Evolutionary conservation across 1,284 basidiomycete species (phyloP).

Genomic region (Tremellales sp.): DNA sequence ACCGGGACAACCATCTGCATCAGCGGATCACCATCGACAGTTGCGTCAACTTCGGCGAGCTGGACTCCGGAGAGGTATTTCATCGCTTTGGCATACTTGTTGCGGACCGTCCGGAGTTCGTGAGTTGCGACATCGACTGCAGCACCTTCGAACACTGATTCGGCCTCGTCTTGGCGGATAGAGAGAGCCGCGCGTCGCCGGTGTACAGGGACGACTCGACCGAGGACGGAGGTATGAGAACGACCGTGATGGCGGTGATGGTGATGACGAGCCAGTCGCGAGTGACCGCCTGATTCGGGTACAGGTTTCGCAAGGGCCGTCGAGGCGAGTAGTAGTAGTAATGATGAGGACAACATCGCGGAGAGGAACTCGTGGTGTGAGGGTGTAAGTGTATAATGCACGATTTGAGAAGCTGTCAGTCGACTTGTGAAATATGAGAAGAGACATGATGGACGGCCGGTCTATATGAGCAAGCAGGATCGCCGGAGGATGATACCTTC

Average conservation of each 20-base stretch:
- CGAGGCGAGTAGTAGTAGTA: background rate
- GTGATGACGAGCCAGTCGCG: background rate
- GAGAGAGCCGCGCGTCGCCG: no score
- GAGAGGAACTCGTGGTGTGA: background rate
- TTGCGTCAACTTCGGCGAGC: constrained; percentile 20
- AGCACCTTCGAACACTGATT: background rate
- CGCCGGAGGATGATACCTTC: no score
- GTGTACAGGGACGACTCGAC: no score
- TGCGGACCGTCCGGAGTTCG: constrained; percentile 15
- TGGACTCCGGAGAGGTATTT: constrained; percentile 20
- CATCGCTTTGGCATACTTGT: constrained; percentile 25
- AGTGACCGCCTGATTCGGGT: background rate
- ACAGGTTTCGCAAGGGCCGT: background rate
- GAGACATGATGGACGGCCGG: no score
- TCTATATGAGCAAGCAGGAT: no score
- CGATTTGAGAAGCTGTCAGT: no score
- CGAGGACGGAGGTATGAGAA: no score
- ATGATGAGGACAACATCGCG: no score
- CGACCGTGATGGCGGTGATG: background rate
- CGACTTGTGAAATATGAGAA: no score
- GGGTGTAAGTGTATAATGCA: no score
- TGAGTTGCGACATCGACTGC: constrained; percentile 3
- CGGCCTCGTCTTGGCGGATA: background rate
- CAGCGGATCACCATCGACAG: constrained; percentile 1
- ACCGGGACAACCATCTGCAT: background rate